Percentiles rank a stretch among this genome's conserved stretches.
phyloP scores from a whole-genome alignment of 176 grass and related monocot genomes.

The Secale cereale region DNA sequence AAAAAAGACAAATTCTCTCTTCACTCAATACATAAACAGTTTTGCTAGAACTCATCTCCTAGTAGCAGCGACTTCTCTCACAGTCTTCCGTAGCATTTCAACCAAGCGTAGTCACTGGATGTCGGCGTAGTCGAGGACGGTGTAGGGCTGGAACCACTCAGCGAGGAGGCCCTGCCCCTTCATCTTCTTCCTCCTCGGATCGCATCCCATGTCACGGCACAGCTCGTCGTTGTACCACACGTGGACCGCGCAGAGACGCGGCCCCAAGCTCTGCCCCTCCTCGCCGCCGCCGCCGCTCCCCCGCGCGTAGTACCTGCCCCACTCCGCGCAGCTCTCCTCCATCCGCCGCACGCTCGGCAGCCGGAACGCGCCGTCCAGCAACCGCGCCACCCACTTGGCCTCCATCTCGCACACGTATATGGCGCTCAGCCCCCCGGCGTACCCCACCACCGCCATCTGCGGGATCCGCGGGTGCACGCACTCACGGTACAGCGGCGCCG shows the following conservation, averaged over 20 bases:
- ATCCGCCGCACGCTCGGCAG: constrained; percentile 47
- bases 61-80: too few relatives aligned
- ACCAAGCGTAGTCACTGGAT: constrained; percentile 24
- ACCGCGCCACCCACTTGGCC: constrained; percentile 60
- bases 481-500: constrained; percentile 52
- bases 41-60: too few relatives aligned
- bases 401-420: constrained; percentile 38
- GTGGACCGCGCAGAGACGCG: constrained; percentile 32
- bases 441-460: constrained; percentile 55
- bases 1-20: too few relatives aligned
- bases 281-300: constrained; percentile 3
- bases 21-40: too few relatives aligned
- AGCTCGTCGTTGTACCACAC: constrained; percentile 72
- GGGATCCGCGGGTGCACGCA: constrained; percentile 63
- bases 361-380: constrained; percentile 54
- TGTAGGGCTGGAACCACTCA: constrained; percentile 68
- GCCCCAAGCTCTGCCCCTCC: background rate
- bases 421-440: constrained; percentile 41
- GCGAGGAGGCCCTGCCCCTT: constrained; percentile 34
- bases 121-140: constrained; percentile 38
- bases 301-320: constrained; percentile 47
- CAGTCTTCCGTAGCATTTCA: too few relatives aligned
- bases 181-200: constrained; percentile 50
- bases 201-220: constrained; percentile 70
- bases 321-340: constrained; percentile 53